These are phyloP conservation scores for Crithidia bombi DNA, from an alignment of 208 protist species.

Conservation along the genomic window DNA sequence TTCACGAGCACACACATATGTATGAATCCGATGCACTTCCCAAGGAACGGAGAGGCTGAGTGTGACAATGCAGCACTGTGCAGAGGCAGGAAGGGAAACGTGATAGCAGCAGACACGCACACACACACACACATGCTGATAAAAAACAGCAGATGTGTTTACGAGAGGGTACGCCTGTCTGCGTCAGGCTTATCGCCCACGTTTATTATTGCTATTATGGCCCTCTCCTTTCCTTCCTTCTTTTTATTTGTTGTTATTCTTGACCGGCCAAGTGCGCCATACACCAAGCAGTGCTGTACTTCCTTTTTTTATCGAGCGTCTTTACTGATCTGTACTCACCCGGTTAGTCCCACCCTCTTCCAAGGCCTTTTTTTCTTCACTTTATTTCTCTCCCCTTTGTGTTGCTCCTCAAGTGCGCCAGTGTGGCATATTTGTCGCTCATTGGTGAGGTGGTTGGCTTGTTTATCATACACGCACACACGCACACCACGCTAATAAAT, in stretches of 20 bases:
- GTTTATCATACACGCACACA: not conserved
- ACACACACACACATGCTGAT: no score
- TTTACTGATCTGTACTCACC: slow-evolving; percentile 8
- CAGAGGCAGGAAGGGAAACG: no score
- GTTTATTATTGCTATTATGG: not conserved
- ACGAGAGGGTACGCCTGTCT: no score
- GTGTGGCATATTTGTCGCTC: no score
- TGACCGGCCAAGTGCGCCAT: not conserved
- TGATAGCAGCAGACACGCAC: no score
- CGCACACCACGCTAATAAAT: not conserved
- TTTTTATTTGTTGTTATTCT: not conserved
- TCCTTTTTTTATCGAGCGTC: slow-evolving; percentile 15
- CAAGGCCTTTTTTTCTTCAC: not conserved
- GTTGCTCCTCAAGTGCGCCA: slow-evolving; percentile 23
- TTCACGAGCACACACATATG: no score
- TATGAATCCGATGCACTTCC: no score
- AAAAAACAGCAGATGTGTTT: no score
- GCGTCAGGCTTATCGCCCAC: not conserved
- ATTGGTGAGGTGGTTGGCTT: no score
- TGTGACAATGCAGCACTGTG: no score
- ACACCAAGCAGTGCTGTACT: slow-evolving; percentile 12
- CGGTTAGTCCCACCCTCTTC: not conserved
- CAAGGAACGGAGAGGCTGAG: no score
- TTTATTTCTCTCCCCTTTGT: not conserved
- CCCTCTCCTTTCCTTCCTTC: not conserved